Base-by-base conservation (phyloP, 1,284 basidiomycete species). In the Pterula multifida region DNA sequence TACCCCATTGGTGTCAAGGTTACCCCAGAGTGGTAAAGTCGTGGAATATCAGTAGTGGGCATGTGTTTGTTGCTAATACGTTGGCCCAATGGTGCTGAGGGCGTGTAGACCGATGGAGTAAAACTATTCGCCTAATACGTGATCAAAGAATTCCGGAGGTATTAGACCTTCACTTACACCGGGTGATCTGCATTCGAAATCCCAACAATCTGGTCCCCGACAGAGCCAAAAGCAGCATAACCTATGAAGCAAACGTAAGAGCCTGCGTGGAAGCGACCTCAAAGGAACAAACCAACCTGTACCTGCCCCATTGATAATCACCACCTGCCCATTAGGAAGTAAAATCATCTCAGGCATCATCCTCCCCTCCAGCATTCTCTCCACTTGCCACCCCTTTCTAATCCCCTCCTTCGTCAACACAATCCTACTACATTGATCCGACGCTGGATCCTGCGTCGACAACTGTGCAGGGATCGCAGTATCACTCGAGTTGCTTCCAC, bases 31-130 rank as follows among this genome's bases (percentile, higher is more conserved):
- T 75, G 72, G 54, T 75, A 75, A 58, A 73, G 48, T 9, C 71
- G 62, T 13, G 70, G 58, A 49, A 75, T 70, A 36, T 68, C 63
- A 0, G 71, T 70, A 1, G 66, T 65, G 1, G 72, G 71, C 55
- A 80, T 64, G 11, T 68, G 70, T 15, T 63, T 59, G 47, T 65
- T 68, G 47, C 67, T 66, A 59, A 80, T 70, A 25, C 78, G 68
- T 50, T 61, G 56, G 15, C 76, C 76, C 2, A 65, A 52, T 1
- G 69, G 69, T n/a, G 67, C 67, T 36, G 51, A 50, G 1, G 76
- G 76, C 22, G 72, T 71, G 60, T 78, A 81, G 1, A 81, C 54
- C 11, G 72, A 65, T 2, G 78, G 76, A 6, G 65, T 65, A 55
- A 73, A 61, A 17, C 39, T 42, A 22, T 65, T 49, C 1, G 3